A percentile compares a stretch with the other conserved stretches of the same genome.
These are phyloP conservation scores for Sporobolomyces pararoseus DNA, from an alignment of 768 basidiomycete genomes.

Conservation along the genomic window DNA sequence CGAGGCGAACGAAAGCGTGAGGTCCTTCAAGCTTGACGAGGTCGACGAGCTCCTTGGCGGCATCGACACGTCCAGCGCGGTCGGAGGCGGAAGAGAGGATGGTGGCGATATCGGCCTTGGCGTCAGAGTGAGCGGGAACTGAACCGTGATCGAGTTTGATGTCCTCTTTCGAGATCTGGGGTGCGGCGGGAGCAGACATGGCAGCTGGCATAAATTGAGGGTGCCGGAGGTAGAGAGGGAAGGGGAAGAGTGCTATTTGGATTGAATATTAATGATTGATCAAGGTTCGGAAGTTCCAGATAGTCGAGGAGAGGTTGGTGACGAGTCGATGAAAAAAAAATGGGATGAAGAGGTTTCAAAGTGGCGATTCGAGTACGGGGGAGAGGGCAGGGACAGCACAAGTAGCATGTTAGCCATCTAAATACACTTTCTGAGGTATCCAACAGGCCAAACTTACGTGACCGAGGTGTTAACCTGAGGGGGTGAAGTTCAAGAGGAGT, in stretches of 20 bases:
- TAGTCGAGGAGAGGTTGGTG: not conserved
- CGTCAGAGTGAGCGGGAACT: conserved; percentile 24
- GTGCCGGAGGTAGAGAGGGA: conserved; percentile 2
- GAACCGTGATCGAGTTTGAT: conserved; percentile 33
- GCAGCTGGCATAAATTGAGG: conserved; percentile 15
- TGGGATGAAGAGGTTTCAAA: not conserved
- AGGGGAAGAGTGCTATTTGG: not conserved
- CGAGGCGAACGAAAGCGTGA: conserved; percentile 42
- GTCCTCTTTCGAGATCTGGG: conserved; percentile 34
- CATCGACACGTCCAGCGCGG: conserved; percentile 38
- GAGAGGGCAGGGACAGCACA: not conserved
- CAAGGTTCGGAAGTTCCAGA: not conserved
- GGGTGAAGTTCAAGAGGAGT: not conserved
- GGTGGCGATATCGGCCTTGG: conserved; percentile 43
- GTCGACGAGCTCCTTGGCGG: conserved; percentile 45
- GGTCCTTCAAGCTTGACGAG: conserved; percentile 42
- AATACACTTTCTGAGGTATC: too few species aligned
- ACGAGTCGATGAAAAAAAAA: not conserved
- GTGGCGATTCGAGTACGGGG: not conserved
- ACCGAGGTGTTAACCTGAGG: conserved; percentile 22
- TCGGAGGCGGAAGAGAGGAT: conserved; percentile 40
- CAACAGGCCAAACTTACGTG: conserved; percentile 10
- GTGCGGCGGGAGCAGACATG: conserved; percentile 35
- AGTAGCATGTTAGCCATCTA: not conserved
- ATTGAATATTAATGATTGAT: not conserved